Percentiles rank a stretch among this genome's conserved stretches.
Evolutionary conservation across 139 green algal species (phyloP).

Genomic region (Chlorella sp.): DNA sequence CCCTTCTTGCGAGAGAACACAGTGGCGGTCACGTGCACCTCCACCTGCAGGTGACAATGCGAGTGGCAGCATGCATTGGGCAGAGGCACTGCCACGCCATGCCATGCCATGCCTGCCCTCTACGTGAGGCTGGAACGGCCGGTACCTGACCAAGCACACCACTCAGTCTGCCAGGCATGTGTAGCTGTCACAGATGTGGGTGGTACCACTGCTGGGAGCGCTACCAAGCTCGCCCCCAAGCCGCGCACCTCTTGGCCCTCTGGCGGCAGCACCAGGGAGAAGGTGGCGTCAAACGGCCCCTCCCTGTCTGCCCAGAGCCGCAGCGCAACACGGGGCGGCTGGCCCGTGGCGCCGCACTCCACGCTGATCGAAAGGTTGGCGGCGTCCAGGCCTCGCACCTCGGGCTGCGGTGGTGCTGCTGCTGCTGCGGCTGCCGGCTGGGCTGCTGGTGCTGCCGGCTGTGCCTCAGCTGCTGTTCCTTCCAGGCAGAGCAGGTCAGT

Average conservation of each 20-base stretch:
- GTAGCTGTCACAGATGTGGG: too few species aligned
- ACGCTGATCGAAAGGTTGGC: conserved; percentile 9
- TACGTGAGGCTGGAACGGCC: too few species aligned
- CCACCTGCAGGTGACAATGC: neutral
- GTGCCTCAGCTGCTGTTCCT: neutral
- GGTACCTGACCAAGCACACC: too few species aligned
- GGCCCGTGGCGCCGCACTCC: neutral
- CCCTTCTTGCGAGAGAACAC: conserved; percentile 31
- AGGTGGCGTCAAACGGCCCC: conserved; percentile 7
- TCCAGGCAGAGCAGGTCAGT: neutral
- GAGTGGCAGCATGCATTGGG: too few species aligned
- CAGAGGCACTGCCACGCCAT: too few species aligned
- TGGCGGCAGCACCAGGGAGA: neutral
- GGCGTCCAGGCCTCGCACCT: neutral
- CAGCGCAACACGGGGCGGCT: conserved; percentile 14
- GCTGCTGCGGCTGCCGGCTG: too few species aligned
- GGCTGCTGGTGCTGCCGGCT: neutral
- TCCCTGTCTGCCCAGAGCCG: conserved; percentile 27
- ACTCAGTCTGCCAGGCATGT: too few species aligned
- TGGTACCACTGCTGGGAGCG: too few species aligned
- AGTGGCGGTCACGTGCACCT: conserved; percentile 17
- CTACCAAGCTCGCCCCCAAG: too few species aligned
- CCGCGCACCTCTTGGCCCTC: neutral
- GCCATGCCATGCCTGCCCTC: too few species aligned
- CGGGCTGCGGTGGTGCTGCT: neutral